Base-by-base conservation (phyloP, 352 stramenopile genomes). In the Phytophthora tubulina region DNA sequence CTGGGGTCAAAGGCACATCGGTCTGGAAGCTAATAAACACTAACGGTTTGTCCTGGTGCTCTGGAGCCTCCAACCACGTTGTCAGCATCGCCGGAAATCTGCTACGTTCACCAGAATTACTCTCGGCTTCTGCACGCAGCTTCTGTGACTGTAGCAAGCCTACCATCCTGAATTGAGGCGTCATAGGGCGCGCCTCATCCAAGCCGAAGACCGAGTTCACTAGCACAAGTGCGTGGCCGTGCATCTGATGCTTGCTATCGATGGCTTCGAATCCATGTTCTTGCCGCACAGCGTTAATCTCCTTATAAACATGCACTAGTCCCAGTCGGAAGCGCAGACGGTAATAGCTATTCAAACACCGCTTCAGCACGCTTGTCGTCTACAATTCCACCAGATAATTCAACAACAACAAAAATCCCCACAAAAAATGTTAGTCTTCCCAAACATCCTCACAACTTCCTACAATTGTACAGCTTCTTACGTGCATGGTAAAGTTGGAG, bases 171-270 rank as follows among this genome's bases (percentile, higher is more conserved):
- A 96, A 92, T 49, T 96, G 81, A 35, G 89, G 89, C 15, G 84
- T 67, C 32, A 97, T 84, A 6, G 88, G 84, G 6, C 91, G 82
- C 10, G 91, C 70, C 27, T 93, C 78, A 49, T 97, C 91, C 70
- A 96, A 74, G 4, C 91, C 91, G 49, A 97, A 94, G 38, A 91
- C 78, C 21, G 89, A 94, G 62, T 93, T 95, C 50, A 88, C 85
- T 35, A 97, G 74, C 49, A 96, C 88, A 36, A 96, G 79, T 36
- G 75, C 68, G 32, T 88, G 71, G 31, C 81, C 80, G 61, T 85
- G 82, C 45, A 90, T 70, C 33, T 89, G 76, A 41, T 84, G 54
- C 45, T 91, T 91, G 75, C 65, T 81, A 17, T 79, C 49, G 44
- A 93, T 78, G 1, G 75, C 41, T 4, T 72, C 41, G 5, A 96